Evolutionary conservation across 2,329 filamentous ascomycete species (phyloP), one percentile per base, ranked within the genome.

Genomic region (Colletotrichum gigasporum): DNA sequence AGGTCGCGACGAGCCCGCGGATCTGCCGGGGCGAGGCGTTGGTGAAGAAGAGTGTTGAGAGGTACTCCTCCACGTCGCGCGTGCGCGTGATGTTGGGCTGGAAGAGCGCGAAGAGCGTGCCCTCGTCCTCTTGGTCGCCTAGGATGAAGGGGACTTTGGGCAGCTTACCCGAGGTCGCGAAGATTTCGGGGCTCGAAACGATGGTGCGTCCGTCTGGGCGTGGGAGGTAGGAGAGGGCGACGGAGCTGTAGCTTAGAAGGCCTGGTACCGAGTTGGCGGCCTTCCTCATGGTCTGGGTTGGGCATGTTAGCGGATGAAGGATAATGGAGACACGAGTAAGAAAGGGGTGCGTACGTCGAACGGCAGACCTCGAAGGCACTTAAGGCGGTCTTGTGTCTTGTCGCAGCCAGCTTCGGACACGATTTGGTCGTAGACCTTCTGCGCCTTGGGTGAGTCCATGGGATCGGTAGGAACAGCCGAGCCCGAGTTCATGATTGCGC

Each of bases 61-160:
- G 74, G 69, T 91, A 91, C 3, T 79, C 74, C 8, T 63, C 63
- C 0, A 91, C 62, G 2, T 87, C 74, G 0, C 74, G 75, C 0
- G 79, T 84, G 1, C 82, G 88, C 10, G 82, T 87, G 41, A 91
- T 78, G 69, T 90, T 89, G 16, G 74, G 69, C 41, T 87, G 85
- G 68, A 84, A 83, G n/a, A 90, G 79, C 3, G 85, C 80, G 71
- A 91, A 90, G 3, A 91, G 73, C 0, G 88, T 89, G 4, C 87
- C 87, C 71, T 91, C 89, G 70, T 91, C 88, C 77, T 90, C 87
- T 73, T 88, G 85, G 69, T 88, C 82, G 34, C 89, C 88, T 16
- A 87, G 77, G 57, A 91, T 90, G 70, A 90, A 83, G 2, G 89
- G 88, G 0, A 91, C 83, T 2, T 69, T 79, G 22, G 86, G 82